phyloP scores from a whole-genome alignment of 2,329 filamentous ascomycete genomes.

The Penicillium sp. region DNA sequence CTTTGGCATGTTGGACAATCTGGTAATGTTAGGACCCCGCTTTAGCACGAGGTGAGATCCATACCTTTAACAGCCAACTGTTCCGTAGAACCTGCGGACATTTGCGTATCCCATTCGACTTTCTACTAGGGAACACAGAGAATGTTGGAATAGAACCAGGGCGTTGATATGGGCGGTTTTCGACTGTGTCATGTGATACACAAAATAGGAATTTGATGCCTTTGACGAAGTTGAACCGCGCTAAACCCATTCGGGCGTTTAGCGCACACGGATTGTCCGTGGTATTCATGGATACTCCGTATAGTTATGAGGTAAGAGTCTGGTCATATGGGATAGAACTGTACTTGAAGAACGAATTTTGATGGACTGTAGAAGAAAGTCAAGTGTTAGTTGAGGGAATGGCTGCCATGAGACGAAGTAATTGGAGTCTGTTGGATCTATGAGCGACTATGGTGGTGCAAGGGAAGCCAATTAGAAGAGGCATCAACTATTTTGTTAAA shows the following conservation, averaged over 20 bases:
- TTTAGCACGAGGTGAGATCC: neutral
- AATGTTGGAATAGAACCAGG: neutral
- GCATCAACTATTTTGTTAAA: too few relatives aligned
- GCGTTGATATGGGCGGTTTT: neutral
- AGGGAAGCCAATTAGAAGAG: too few relatives aligned
- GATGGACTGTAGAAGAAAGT: too few relatives aligned
- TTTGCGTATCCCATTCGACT: constrained; percentile 9
- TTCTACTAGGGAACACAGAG: neutral
- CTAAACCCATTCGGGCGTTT: neutral
- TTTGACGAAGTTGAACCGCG: neutral
- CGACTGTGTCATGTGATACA: neutral
- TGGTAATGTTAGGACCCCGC: constrained; percentile 3
- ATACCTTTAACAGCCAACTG: constrained; percentile 5
- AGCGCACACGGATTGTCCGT: neutral
- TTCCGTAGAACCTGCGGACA: constrained; percentile 12
- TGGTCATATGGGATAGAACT: too few relatives aligned
- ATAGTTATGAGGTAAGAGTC: too few relatives aligned
- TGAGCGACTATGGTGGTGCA: too few relatives aligned
- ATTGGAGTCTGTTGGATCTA: too few relatives aligned
- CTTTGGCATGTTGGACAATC: constrained; percentile 25
- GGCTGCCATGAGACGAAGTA: too few relatives aligned
- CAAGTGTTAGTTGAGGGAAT: too few relatives aligned
- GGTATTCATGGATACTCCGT: too few relatives aligned
- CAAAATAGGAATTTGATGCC: neutral
- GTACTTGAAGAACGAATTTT: too few relatives aligned